Evolutionary conservation across 257 asterid genomes (phyloP).

Genomic region (Thymus quinquecostatus): DNA sequence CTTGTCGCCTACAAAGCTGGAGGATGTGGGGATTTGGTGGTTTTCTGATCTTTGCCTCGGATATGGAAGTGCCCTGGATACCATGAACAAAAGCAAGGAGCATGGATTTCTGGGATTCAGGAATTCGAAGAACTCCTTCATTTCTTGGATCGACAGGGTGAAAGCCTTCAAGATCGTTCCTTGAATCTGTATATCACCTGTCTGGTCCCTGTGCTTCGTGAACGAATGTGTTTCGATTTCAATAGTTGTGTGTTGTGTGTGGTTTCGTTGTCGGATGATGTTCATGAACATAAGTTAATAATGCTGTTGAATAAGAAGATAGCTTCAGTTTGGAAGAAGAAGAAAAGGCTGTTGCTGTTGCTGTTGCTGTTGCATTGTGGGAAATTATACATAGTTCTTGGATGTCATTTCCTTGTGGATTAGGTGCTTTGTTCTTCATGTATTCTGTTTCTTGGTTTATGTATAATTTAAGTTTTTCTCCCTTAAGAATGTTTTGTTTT

Average conservation of each 20-base stretch:
- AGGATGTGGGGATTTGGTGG: conserved; percentile 90
- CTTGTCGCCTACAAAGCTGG: conserved; percentile 54
- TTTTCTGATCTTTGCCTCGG: conserved; percentile 52
- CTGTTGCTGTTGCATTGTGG: not conserved
- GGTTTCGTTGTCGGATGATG: not conserved
- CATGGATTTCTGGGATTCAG: conserved; percentile 91
- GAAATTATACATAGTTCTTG: not conserved
- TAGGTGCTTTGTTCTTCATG: not conserved
- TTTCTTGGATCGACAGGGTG: conserved; percentile 84
- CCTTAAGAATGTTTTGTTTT: not conserved
- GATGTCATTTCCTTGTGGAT: not conserved
- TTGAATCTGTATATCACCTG: conserved; percentile 22
- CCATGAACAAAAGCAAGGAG: conserved; percentile 98
- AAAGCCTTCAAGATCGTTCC: conserved; percentile 87
- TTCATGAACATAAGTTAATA: not conserved
- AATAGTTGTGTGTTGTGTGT: conserved; percentile 1
- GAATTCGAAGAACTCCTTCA: conserved; percentile 72
- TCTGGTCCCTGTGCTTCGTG: not conserved
- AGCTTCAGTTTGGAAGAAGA: not conserved
- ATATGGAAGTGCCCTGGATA: conserved; percentile 42
- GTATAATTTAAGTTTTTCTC: not conserved
- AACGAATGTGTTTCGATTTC: not conserved
- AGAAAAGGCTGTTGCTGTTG: not conserved
- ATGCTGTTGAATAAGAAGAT: not conserved
- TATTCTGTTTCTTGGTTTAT: conserved; percentile 11